Base-by-base conservation (phyloP, 2,329 filamentous ascomycete genomes). In the Samsoniella hepiali region DNA sequence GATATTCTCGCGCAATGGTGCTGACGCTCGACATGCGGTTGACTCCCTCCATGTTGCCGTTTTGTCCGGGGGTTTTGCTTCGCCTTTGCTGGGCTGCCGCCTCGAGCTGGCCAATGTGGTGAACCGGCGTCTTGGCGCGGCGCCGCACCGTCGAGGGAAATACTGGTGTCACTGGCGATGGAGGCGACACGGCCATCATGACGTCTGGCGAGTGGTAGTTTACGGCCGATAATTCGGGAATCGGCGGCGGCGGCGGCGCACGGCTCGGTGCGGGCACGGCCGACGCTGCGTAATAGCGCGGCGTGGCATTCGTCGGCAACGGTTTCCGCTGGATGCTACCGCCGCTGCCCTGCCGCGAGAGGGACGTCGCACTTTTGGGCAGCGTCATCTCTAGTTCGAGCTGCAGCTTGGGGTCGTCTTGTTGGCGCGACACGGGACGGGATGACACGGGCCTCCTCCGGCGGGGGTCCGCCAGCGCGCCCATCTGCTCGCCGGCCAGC, bases 91-190 rank as follows among this genome's bases (percentile, higher is more conserved):
- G 66, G 15, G 68, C 64, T 6, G 68, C 64, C 7, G 72, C 68
- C 64, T 84, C 82, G 2, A 82, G 73, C 67, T 84, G 81, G 15
- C 81, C 81, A 63, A 84, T 80, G 10, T 74, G 73, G 49, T 76
- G 76, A 29, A 84, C 79, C 0, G 82, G 82, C 2, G 81, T 84
- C 70, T 84, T 84, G 45, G 81, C 80, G 58, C 79, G 79, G 36
- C 79, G 77, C 63, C 80, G 77, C 67, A 76, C 75, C 7, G 70
- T 71, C 3, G 73, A 74, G 62, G 67, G 29, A 13, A 45, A 47
- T n/a, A 36, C 42, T 11, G 40, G n/a, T 5, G 8, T 57, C 81
- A 49, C 27, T 10, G 54, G 55, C 15, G 45, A 38, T 3, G 38
- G 5, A 3, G 36, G 27, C 29, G 61, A 53, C 29, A 29, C 36